Base-by-base conservation (phyloP, 352 stramenopile species). In the Peronospora tabacina region DNA sequence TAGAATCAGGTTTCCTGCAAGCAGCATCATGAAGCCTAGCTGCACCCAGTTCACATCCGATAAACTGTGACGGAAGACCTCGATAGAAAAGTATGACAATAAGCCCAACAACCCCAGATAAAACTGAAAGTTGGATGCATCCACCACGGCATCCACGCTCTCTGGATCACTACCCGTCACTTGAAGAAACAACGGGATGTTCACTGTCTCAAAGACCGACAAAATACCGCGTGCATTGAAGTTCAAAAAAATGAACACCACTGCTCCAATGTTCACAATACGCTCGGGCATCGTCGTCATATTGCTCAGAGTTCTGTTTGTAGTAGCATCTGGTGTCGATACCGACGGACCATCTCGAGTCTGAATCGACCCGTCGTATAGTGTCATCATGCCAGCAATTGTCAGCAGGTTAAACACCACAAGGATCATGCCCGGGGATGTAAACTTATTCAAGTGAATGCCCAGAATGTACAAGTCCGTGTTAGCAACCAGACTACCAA, bases 141-240 rank as follows among this genome's bases (percentile, higher is more conserved):
- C 63, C 16, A 82, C 59, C 15, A 87, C 73, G 0, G 77, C 63
- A 13, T 58, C 62, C 10, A 68, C 53, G 44, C 67, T 81, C 10
- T 61, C 56, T 0, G 72, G 70, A 16, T 81, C 68, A 39, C 70
- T 72, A 7, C 72, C 70, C 7, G 72, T 85, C 28, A 78, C 73
- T 49, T 76, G 36, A 13, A 89, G 54, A 48, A 85, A 86, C 9
- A 89, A 41, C 33, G 77, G 75, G 19, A 89, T 85, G 50, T 86
- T 87, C 29, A 89, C 74, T 0, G 76, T 86, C 55, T 88, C 76
- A 42, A 86, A 88, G 5, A 88, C 76, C 0, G 74, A 85, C 35
- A 88, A 55, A 34, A 88, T 86, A 24, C 74, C 77, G 6, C 76
- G 72, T 5, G 72, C 75, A 29, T 80, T 82, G 42, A 85, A 81